These are phyloP conservation scores for Fusarium sp. DNA, from an alignment of 2,329 filamentous ascomycete species.

Conservation along the genomic window DNA sequence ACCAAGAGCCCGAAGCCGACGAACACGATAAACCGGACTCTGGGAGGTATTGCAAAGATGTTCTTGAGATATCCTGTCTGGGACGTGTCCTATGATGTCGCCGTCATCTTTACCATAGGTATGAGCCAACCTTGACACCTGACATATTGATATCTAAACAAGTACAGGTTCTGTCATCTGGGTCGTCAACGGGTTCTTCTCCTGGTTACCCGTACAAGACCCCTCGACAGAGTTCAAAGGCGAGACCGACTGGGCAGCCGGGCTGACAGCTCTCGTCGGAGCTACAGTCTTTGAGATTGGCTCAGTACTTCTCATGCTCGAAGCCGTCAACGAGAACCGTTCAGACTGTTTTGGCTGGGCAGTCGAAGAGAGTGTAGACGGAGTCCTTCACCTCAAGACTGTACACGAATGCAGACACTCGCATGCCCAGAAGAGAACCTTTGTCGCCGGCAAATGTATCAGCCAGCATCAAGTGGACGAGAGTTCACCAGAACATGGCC, in stretches of 20 bases:
- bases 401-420: slow-evolving; percentile 42
- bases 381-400: slow-evolving; percentile 21
- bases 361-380: slow-evolving; percentile 55
- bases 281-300: slow-evolving; percentile 75
- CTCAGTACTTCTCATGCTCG: slow-evolving; percentile 71
- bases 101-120: slow-evolving; percentile 54
- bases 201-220: slow-evolving; percentile 57
- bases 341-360: slow-evolving; percentile 78
- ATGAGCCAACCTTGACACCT: not conserved
- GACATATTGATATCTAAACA: not conserved
- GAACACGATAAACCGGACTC: slow-evolving; percentile 45
- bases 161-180: slow-evolving; percentile 59
- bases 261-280: slow-evolving; percentile 74
- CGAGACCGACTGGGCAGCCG: slow-evolving; percentile 67
- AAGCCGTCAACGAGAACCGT: slow-evolving; percentile 76
- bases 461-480: not conserved
- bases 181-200: slow-evolving; percentile 72
- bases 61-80: slow-evolving; percentile 52
- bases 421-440: slow-evolving; percentile 39
- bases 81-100: slow-evolving; percentile 58
- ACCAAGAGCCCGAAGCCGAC: slow-evolving; percentile 36
- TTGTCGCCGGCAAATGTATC: slow-evolving; percentile 24
- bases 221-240: slow-evolving; percentile 65
- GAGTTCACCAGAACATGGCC: slow-evolving; percentile 10
- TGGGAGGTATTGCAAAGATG: slow-evolving; percentile 51